Evolutionary conservation across 257 asterid species (phyloP).

Genomic region (Catharanthus roseus): DNA sequence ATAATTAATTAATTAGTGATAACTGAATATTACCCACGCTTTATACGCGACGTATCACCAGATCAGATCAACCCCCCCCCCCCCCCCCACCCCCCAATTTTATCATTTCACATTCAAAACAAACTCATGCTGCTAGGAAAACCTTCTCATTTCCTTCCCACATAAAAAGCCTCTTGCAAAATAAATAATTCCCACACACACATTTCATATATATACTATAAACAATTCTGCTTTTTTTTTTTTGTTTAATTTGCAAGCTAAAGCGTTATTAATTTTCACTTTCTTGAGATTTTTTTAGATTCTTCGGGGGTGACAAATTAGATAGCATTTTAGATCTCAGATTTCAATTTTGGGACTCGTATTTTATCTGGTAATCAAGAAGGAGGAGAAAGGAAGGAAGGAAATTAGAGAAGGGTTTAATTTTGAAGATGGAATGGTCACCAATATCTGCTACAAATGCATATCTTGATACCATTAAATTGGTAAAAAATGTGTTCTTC

Average conservation of each 20-base stretch:
- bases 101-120: not conserved
- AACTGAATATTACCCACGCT: not conserved
- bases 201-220: too few relatives aligned
- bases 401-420: not conserved
- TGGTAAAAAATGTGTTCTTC: constrained; percentile 36
- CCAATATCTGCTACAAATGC: constrained; percentile 51
- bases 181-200: not conserved
- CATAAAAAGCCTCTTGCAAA: not conserved
- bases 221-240: not conserved
- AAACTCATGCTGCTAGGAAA: not conserved
- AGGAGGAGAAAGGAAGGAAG: not conserved
- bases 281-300: too few relatives aligned
- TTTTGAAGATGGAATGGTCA: constrained; percentile 52
- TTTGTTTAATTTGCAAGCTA: not conserved
- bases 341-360: too few relatives aligned
- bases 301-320: too few relatives aligned
- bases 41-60: not conserved
- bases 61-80: not conserved
- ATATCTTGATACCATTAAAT: constrained; percentile 54
- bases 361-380: not conserved
- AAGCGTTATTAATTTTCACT: not conserved
- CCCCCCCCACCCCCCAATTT: not conserved
- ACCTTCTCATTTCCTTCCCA: not conserved
- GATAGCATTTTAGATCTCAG: too few relatives aligned
- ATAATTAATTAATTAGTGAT: too few relatives aligned